A percentile compares a stretch with the other conserved stretches of the same genome.
phyloP scores from a whole-genome alignment of 2,329 filamentous ascomycete species.

The Cyanodermella asteris region DNA sequence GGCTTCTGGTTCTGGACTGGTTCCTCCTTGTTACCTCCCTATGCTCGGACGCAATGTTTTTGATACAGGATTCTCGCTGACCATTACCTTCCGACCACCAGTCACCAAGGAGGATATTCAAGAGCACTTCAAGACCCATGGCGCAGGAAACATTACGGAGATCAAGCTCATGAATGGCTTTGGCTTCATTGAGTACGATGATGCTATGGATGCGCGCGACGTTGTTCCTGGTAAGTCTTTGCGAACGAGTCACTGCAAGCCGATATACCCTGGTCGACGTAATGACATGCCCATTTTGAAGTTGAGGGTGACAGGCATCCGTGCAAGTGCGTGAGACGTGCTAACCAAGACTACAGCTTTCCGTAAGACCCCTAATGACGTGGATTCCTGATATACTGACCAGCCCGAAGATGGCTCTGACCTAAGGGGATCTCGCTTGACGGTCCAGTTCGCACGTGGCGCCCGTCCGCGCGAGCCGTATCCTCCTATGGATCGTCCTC shows the following conservation, averaged over 20 bases:
- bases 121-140: slow-evolving; percentile 84
- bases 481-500: slow-evolving; percentile 40
- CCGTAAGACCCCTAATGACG: too few relatives aligned
- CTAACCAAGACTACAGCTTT: too few relatives aligned
- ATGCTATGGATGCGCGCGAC: slow-evolving; percentile 92
- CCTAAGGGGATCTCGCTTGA: slow-evolving; percentile 93
- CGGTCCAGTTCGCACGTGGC: slow-evolving; percentile 93
- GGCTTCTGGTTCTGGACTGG: too few relatives aligned
- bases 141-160: slow-evolving; percentile 91
- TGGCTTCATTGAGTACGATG: slow-evolving; percentile 98
- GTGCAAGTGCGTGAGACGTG: too few relatives aligned
- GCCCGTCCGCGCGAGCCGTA: slow-evolving; percentile 47
- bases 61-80: slow-evolving; percentile 6
- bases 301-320: too few relatives aligned
- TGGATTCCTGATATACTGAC: too few relatives aligned
- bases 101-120: slow-evolving; percentile 95
- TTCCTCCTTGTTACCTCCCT: too few relatives aligned
- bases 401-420: slow-evolving; percentile 67
- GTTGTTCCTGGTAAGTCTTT: slow-evolving; percentile 76
- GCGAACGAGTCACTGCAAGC: too few relatives aligned
- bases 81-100: slow-evolving; percentile 32
- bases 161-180: slow-evolving; percentile 99
- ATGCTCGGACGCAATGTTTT: too few relatives aligned
- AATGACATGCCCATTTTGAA: slow-evolving; percentile 1
- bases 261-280: slow-evolving; percentile 5